Percentiles rank a stretch among this genome's conserved stretches.
phyloP scores from a whole-genome alignment of 2,329 filamentous ascomycete genomes.

The Fusarium albidum region DNA sequence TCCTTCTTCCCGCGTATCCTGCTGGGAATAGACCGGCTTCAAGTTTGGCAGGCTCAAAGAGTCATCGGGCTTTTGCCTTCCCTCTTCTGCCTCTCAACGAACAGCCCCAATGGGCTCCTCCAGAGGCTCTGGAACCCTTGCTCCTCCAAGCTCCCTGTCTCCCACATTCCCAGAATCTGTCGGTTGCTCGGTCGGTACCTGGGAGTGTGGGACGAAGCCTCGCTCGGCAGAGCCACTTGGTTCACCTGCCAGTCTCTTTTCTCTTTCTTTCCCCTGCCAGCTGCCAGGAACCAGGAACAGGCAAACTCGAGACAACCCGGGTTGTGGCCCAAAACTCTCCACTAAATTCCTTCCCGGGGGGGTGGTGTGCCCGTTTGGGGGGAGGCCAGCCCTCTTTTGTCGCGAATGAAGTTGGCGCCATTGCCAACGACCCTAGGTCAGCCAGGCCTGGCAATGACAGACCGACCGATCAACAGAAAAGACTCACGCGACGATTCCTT shows the following conservation, averaged over 20 bases:
- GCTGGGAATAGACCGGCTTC: constrained; percentile 12
- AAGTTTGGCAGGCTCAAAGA: background rate
- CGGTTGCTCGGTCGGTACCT: constrained; percentile 34
- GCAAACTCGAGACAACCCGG: background rate
- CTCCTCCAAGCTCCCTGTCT: constrained; percentile 33
- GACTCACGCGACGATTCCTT: background rate
- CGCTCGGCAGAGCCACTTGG: constrained; percentile 21
- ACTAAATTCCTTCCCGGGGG: no score
- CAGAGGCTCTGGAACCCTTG: constrained; percentile 25
- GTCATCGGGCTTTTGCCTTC: no score
- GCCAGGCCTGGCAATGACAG: background rate
- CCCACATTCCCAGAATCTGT: constrained; percentile 34
- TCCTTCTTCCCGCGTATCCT: no score
- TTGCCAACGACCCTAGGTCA: constrained; percentile 15
- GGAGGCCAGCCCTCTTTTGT: constrained; percentile 16
- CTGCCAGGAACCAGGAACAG: constrained; percentile 16
- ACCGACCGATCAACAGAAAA: background rate
- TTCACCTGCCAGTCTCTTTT: constrained; percentile 12
- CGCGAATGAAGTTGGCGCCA: constrained; percentile 28
- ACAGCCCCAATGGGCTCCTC: background rate
- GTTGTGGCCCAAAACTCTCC: background rate
- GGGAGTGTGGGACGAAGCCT: constrained; percentile 1
- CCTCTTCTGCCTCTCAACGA: background rate
- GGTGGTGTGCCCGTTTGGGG: background rate
- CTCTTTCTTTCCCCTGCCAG: no score